Conservation (phyloP, 2,329 filamentous ascomycete genomes). For the Botrytis squamosa region DNA sequence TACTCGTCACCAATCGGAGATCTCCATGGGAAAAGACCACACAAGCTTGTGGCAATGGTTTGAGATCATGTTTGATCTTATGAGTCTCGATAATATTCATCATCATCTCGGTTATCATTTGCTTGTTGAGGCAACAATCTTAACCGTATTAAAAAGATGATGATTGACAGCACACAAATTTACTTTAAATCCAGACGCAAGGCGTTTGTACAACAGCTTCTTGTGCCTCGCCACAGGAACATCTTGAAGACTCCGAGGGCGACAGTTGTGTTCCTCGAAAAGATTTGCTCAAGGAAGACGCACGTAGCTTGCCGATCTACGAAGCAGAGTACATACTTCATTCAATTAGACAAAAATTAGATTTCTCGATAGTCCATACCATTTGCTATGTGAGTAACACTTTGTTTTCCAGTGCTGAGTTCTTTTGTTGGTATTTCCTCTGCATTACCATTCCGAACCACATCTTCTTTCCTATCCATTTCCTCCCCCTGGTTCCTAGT, state of each 20-base stretch:
- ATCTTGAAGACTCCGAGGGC: background rate
- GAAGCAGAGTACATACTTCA: background rate
- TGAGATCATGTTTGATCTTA: background rate
- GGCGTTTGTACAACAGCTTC: background rate
- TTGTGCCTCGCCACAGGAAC: background rate
- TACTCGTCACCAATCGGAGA: too few relatives aligned
- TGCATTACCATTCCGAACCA: constrained; percentile 54
- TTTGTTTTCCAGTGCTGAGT: background rate
- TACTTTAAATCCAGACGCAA: background rate
- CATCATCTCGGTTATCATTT: background rate
- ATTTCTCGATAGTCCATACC: background rate
- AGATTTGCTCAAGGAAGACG: background rate
- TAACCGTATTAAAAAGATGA: background rate
- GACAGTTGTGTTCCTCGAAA: too few relatives aligned
- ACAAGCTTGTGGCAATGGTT: background rate
- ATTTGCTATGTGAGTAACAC: background rate
- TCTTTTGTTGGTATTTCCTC: background rate
- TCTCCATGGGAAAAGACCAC: background rate
- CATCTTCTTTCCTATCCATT: constrained; percentile 59
- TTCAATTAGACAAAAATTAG: background rate
- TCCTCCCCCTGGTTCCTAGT: constrained; percentile 59
- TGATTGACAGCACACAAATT: background rate
- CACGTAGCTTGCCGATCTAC: background rate
- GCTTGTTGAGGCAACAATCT: background rate
- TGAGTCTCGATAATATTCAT: background rate